Evolutionary conservation across 306 rosid species (phyloP).

Genomic region (Lotus japonicus): DNA sequence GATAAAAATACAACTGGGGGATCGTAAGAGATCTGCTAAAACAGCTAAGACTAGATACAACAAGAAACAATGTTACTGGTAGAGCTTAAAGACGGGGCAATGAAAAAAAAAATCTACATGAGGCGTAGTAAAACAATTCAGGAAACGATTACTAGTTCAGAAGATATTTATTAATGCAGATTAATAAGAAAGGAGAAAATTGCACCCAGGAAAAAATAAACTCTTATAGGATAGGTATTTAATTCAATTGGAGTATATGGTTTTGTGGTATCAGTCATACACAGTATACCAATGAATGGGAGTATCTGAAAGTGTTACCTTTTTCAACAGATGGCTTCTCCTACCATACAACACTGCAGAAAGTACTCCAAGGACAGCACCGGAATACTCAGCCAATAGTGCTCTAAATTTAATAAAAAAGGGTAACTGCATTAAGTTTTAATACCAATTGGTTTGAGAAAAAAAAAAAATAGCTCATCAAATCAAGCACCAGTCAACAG

Average conservation of each 20-base stretch:
- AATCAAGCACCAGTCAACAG: slow-evolving; percentile 4
- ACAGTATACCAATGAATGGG: background rate
- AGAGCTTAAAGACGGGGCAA: too few relatives aligned
- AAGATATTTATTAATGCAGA: background rate
- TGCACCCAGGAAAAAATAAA: background rate
- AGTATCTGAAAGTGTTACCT: slow-evolving; percentile 45
- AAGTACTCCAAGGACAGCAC: slow-evolving; percentile 93
- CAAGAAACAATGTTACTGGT: background rate
- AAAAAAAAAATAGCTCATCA: background rate
- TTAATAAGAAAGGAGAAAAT: slow-evolving; percentile 6
- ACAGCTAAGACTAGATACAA: background rate
- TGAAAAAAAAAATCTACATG: too few relatives aligned
- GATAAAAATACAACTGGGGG: background rate
- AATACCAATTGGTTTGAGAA: background rate
- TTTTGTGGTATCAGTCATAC: background rate
- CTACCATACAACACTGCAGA: slow-evolving; percentile 87
- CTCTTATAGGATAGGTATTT: background rate
- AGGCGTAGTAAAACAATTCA: too few relatives aligned
- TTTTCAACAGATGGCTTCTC: slow-evolving; percentile 75
- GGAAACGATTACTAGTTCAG: too few relatives aligned
- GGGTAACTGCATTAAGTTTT: slow-evolving; percentile 10
- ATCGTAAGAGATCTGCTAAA: slow-evolving; percentile 4
- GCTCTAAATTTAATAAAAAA: slow-evolving; percentile 51
- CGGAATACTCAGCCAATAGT: slow-evolving; percentile 93
- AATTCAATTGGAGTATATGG: background rate